Conservation (phyloP, 2,329 filamentous ascomycete genomes). For the Beauveria sp. region DNA sequence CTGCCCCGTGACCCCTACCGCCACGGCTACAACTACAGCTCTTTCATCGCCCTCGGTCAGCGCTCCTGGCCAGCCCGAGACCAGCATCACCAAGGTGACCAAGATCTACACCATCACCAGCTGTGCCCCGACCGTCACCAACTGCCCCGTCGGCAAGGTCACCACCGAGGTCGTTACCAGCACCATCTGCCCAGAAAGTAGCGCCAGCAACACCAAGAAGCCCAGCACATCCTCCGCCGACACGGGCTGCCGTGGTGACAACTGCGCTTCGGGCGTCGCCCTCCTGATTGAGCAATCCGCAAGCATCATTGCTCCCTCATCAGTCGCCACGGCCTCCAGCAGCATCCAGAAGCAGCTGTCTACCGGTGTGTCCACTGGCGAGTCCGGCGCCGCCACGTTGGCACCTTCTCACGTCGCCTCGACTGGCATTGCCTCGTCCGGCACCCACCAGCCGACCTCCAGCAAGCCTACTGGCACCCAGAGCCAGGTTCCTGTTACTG, state of each 20-base stretch:
- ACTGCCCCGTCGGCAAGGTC: slow-evolving; percentile 25
- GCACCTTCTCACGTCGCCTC: neutral
- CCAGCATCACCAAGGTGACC: slow-evolving; percentile 1
- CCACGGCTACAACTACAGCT: neutral
- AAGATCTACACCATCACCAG: slow-evolving; percentile 23
- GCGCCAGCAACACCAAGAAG: neutral
- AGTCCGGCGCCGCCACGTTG: neutral
- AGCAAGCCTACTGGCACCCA: neutral
- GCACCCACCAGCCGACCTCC: neutral
- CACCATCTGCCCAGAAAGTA: neutral
- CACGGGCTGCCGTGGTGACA: neutral
- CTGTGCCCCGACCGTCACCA: slow-evolving; percentile 22
- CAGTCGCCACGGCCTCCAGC: neutral
- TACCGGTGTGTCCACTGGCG: neutral
- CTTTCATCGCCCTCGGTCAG: neutral
- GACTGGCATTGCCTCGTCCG: neutral
- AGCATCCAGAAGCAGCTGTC: neutral
- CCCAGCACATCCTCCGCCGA: neutral
- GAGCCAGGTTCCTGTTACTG: neutral
- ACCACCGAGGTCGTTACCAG: slow-evolving; percentile 17
- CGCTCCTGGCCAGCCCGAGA: slow-evolving; percentile 15
- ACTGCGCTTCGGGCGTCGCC: neutral
- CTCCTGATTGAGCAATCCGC: neutral
- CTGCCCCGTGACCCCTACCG: neutral
- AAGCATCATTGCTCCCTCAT: neutral